Evolutionary conservation across 306 rosid genomes (phyloP).

Genomic region (Quercus parvula): DNA sequence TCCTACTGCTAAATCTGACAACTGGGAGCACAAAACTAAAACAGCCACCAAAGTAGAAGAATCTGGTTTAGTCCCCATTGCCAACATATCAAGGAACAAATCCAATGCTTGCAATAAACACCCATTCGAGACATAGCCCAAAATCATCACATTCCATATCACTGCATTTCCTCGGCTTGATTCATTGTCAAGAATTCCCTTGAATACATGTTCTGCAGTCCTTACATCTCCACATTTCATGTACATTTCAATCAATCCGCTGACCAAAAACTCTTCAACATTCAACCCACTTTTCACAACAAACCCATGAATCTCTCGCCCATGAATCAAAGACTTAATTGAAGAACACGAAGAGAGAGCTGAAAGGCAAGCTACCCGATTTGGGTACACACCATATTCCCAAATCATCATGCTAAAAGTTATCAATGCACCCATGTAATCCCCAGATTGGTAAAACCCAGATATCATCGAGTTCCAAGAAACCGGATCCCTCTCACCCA

Average conservation of each 20-base stretch:
- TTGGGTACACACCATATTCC: constrained; percentile 28
- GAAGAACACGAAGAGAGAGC: constrained; percentile 30
- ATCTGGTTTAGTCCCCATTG: constrained; percentile 22
- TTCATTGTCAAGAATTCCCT: constrained; percentile 9
- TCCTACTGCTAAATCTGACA: constrained; percentile 28
- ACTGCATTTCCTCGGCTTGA: constrained; percentile 19
- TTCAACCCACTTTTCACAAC: constrained; percentile 30
- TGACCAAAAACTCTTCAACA: constrained; percentile 33
- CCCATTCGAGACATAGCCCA: constrained; percentile 31
- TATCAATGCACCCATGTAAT: constrained; percentile 17
- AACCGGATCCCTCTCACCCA: constrained; percentile 29
- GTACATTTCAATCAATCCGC: constrained; percentile 36
- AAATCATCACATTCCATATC: constrained; percentile 46
- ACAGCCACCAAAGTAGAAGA: constrained; percentile 34
- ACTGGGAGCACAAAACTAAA: constrained; percentile 29
- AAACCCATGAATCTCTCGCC: constrained; percentile 36
- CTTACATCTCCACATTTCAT: constrained; percentile 40
- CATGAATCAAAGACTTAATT: constrained; percentile 18
- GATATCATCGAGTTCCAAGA: constrained; percentile 41
- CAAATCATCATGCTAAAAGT: constrained; percentile 22
- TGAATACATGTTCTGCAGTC: constrained; percentile 27
- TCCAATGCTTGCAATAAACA: constrained; percentile 18
- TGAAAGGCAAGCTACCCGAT: constrained; percentile 35
- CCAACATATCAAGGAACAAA: constrained; percentile 30
- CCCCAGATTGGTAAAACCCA: constrained; percentile 30